Conservation (phyloP, 1,284 basidiomycete species). For the Leccinum laetum region DNA sequence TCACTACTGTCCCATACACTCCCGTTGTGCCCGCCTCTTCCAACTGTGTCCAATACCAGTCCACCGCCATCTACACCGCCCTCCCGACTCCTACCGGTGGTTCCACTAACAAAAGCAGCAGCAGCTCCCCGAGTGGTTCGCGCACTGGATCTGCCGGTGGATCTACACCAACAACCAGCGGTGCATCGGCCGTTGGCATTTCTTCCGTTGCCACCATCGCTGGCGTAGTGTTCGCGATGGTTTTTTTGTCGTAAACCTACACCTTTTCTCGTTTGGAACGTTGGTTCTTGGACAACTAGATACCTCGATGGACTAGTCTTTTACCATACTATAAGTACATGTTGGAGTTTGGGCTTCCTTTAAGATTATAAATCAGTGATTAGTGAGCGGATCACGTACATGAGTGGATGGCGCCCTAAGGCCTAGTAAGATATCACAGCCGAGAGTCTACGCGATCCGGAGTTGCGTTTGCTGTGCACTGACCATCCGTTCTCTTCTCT, state of each 20-base stretch:
- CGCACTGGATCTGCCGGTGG: slow-evolving; percentile 23
- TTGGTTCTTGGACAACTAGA: too few species aligned
- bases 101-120: slow-evolving; percentile 5
- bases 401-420: neutral
- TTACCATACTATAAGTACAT: neutral
- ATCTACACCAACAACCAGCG: slow-evolving; percentile 28
- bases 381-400: neutral
- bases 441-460: neutral
- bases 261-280: neutral
- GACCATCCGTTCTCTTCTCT: neutral
- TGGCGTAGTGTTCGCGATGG: slow-evolving; percentile 45
- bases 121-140: slow-evolving; percentile 22
- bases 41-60: slow-evolving; percentile 60
- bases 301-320: neutral
- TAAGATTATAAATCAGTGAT: too few species aligned
- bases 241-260: slow-evolving; percentile 38
- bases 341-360: too few species aligned
- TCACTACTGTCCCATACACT: slow-evolving; percentile 60
- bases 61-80: slow-evolving; percentile 46
- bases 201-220: slow-evolving; percentile 39
- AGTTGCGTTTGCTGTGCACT: slow-evolving; percentile 12
- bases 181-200: slow-evolving; percentile 36
- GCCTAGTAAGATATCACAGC: neutral
- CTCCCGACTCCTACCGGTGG: slow-evolving; percentile 20
- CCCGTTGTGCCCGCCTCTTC: slow-evolving; percentile 58